These are phyloP conservation scores for Trametes meyenii DNA, from an alignment of 768 basidiomycete genomes.

Conservation along the genomic window DNA sequence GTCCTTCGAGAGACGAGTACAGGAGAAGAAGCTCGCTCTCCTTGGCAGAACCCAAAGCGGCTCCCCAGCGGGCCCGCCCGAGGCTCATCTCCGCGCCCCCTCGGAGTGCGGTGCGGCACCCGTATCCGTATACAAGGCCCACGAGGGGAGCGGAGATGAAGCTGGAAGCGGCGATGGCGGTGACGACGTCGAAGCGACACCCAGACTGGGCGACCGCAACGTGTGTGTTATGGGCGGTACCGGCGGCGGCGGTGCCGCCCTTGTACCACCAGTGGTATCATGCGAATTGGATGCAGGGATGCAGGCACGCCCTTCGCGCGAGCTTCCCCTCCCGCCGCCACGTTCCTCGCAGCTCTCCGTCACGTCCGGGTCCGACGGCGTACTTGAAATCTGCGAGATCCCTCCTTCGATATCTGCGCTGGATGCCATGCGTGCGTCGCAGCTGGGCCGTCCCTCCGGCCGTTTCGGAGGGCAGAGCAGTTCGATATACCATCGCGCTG, in stretches of 20 bases:
- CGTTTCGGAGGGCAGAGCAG: background rate
- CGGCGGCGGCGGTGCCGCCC: too few species aligned
- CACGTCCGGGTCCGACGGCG: background rate
- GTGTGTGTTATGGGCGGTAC: background rate
- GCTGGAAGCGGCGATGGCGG: background rate
- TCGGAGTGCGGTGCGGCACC: background rate
- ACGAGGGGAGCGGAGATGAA: background rate
- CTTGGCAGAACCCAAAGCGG: background rate
- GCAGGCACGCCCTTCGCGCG: background rate
- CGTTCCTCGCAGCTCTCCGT: background rate
- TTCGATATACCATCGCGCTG: background rate
- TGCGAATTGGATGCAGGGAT: background rate
- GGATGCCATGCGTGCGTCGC: conserved; percentile 9
- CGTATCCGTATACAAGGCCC: background rate
- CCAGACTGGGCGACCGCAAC: conserved; percentile 11
- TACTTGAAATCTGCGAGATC: background rate
- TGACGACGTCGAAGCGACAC: conserved; percentile 22
- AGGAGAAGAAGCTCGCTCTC: conserved; percentile 21
- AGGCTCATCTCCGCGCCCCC: background rate
- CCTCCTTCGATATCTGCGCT: conserved; percentile 15
- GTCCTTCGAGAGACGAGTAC: conserved; percentile 22
- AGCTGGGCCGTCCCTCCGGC: background rate
- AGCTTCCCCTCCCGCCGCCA: conserved; percentile 14
- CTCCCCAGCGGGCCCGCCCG: background rate
- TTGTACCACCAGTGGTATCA: background rate